These are phyloP conservation scores for Pholiota microspora DNA, from an alignment of 768 basidiomycete genomes.

Conservation along the genomic window DNA sequence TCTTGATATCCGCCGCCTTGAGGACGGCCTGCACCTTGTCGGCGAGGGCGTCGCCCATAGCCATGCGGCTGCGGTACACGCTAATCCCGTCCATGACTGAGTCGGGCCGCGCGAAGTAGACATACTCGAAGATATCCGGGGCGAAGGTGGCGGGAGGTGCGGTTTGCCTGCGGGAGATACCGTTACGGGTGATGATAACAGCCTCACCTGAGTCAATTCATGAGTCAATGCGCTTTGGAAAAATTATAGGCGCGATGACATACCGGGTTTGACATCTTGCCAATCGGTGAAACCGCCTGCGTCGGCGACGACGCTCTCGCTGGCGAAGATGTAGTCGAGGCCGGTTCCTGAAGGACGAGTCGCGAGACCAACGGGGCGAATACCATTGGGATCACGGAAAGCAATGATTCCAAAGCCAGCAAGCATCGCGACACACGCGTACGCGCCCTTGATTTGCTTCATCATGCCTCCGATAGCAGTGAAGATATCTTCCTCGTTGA, in stretches of 20 bases:
- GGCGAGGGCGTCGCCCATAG: constrained; percentile 96
- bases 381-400: constrained; percentile 97
- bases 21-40: constrained; percentile 81
- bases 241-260: constrained; percentile 15
- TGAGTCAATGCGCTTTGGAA: neutral
- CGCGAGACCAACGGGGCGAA: constrained; percentile 89
- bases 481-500: constrained; percentile 99
- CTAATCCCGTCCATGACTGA: constrained; percentile 96
- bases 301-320: constrained; percentile 96
- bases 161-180: constrained; percentile 74
- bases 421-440: constrained; percentile 98
- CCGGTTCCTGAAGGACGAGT: constrained; percentile 57
- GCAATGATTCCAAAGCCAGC: constrained; percentile 98
- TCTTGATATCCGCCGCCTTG: constrained; percentile 57
- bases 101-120: constrained; percentile 98
- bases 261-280: constrained; percentile 91
- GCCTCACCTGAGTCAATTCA: constrained; percentile 70
- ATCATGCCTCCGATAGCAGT: constrained; percentile 89
- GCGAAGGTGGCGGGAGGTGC: constrained; percentile 74
- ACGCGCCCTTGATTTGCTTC: constrained; percentile 86
- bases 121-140: constrained; percentile 98
- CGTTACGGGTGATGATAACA: constrained; percentile 86
- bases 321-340: constrained; percentile 86
- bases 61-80: constrained; percentile 97
- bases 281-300: constrained; percentile 89